Evolutionary conservation across 164 flowering plant species (phyloP).

Genomic region (Nelumbo lutea): DNA sequence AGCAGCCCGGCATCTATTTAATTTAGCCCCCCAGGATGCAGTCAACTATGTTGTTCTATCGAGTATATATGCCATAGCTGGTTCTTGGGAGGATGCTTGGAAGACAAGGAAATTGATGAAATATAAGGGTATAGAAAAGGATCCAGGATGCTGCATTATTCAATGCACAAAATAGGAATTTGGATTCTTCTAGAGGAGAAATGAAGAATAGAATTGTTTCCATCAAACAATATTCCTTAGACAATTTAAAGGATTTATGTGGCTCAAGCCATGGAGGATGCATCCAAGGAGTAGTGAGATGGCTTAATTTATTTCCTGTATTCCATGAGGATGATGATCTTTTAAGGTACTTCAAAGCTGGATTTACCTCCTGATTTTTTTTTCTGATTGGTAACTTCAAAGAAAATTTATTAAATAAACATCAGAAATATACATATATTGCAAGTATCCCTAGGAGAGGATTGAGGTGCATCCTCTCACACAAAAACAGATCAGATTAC

Average conservation of each 20-base stretch:
- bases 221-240: too few species aligned
- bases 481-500: too few species aligned
- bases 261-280: neutral
- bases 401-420: too few species aligned
- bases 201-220: neutral
- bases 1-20: constrained; percentile 34
- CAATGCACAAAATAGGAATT: constrained; percentile 4
- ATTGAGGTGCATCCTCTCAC: too few species aligned
- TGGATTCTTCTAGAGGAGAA: neutral
- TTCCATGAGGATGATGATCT: neutral
- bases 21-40: constrained; percentile 35
- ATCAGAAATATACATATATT: too few species aligned
- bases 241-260: neutral
- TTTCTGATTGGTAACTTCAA: too few species aligned
- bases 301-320: neutral
- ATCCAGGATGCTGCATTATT: constrained; percentile 49
- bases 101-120: constrained; percentile 38
- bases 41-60: constrained; percentile 43
- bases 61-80: constrained; percentile 45
- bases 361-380: neutral
- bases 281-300: neutral
- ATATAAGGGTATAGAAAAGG: constrained; percentile 37
- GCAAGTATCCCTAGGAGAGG: too few species aligned
- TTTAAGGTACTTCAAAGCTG: neutral
- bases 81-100: constrained; percentile 48